These are phyloP conservation scores for Globisporangium iwayamae DNA, from an alignment of 352 stramenopile species.

Conservation along the genomic window DNA sequence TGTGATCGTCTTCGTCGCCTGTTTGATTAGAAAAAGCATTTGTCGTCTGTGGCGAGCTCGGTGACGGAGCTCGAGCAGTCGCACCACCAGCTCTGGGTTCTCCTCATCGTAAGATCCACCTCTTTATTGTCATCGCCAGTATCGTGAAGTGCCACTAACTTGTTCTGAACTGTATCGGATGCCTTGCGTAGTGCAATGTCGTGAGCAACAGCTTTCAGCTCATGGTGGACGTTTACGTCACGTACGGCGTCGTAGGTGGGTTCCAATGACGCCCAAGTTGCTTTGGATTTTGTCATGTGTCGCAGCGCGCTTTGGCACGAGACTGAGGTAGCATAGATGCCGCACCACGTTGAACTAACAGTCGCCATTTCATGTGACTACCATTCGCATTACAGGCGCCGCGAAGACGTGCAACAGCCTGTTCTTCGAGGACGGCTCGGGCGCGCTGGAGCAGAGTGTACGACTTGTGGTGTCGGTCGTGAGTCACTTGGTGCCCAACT, in stretches of 20 bases:
- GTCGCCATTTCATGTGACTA: background rate
- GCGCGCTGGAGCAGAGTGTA: slow-evolving; percentile 48
- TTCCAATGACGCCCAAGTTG: background rate
- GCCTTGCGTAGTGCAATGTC: slow-evolving; percentile 47
- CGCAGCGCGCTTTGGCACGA: background rate
- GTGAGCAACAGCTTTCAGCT: slow-evolving; percentile 59
- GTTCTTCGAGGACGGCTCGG: slow-evolving; percentile 65
- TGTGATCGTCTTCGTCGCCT: background rate
- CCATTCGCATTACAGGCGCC: slow-evolving; percentile 17
- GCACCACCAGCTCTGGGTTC: slow-evolving; percentile 63
- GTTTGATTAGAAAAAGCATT: slow-evolving; percentile 30
- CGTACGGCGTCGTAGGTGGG: slow-evolving; percentile 41
- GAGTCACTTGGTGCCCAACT: slow-evolving; percentile 60
- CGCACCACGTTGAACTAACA: slow-evolving; percentile 10
- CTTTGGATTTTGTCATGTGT: slow-evolving; percentile 1
- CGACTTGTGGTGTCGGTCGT: slow-evolving; percentile 48
- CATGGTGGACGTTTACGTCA: slow-evolving; percentile 58
- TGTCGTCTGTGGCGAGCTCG: slow-evolving; percentile 23
- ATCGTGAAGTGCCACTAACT: background rate
- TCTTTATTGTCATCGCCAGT: background rate
- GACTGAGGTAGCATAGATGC: slow-evolving; percentile 8
- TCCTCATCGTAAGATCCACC: slow-evolving; percentile 42
- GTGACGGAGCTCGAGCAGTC: slow-evolving; percentile 60
- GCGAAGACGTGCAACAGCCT: slow-evolving; percentile 53
- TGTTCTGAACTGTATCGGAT: background rate